Evolutionary conservation across 2,329 filamentous ascomycete species (phyloP).

Genomic region (Colletotrichum tamarilloi): DNA sequence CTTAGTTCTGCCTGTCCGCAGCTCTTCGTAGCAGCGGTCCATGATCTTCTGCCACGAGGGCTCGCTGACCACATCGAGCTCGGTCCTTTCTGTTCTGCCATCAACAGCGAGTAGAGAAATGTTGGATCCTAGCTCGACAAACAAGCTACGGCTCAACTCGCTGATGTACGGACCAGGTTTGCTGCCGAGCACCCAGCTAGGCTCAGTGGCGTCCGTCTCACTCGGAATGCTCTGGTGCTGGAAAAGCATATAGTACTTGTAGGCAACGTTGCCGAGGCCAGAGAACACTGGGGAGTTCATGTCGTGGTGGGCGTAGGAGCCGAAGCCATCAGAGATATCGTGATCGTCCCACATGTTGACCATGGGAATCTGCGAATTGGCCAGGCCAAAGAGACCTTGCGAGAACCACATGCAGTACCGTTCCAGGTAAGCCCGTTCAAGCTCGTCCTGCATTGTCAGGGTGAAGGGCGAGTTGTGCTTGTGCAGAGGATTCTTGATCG

Average conservation of each 20-base stretch:
- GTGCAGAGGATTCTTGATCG: slow-evolving; percentile 80
- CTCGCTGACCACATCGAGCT: slow-evolving; percentile 82
- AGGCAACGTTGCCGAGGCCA: slow-evolving; percentile 89
- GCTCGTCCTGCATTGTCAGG: slow-evolving; percentile 83
- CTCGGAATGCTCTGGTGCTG: slow-evolving; percentile 90
- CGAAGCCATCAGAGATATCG: slow-evolving; percentile 90
- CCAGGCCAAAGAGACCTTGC: slow-evolving; percentile 92
- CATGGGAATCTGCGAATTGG: slow-evolving; percentile 95
- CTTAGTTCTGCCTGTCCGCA: slow-evolving; percentile 85
- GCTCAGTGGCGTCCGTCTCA: slow-evolving; percentile 85
- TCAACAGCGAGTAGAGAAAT: slow-evolving; percentile 89
- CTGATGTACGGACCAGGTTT: slow-evolving; percentile 90
- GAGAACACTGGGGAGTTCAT: slow-evolving; percentile 92
- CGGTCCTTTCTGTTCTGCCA: slow-evolving; percentile 89
- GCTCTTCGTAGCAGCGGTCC: slow-evolving; percentile 84
- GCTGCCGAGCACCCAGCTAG: slow-evolving; percentile 88
- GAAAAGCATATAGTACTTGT: slow-evolving; percentile 99
- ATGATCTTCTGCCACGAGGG: slow-evolving; percentile 89
- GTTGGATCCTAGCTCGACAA: slow-evolving; percentile 83
- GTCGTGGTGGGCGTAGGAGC: slow-evolving; percentile 91
- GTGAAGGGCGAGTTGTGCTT: slow-evolving; percentile 86
- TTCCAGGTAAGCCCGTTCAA: slow-evolving; percentile 89
- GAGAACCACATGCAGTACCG: slow-evolving; percentile 97
- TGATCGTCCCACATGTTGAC: slow-evolving; percentile 98
- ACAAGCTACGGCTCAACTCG: slow-evolving; percentile 85